Percentiles rank a stretch among this genome's conserved stretches.
phyloP scores from a whole-genome alignment of 495 filamentous ascomycete species.

The Aspergillus nidulans region DNA sequence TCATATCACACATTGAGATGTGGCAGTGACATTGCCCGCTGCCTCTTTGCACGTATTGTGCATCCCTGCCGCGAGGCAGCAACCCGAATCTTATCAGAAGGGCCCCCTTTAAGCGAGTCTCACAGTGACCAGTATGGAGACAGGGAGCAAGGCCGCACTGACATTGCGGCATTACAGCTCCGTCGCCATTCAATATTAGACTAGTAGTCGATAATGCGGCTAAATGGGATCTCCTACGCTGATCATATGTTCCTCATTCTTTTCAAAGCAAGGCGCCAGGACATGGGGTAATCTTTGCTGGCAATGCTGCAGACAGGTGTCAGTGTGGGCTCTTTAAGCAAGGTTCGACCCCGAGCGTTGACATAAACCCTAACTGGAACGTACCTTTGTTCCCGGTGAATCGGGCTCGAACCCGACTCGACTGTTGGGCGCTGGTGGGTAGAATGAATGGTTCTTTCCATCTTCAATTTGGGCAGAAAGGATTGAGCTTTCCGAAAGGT shows the following conservation, averaged over 20 bases:
- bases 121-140: background rate
- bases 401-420: background rate
- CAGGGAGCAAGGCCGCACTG: background rate
- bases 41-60: too few relatives aligned
- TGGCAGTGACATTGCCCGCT: background rate
- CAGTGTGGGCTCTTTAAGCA: background rate
- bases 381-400: background rate
- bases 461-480: background rate
- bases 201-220: background rate
- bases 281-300: too few relatives aligned
- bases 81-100: too few relatives aligned
- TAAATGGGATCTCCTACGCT: background rate
- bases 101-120: too few relatives aligned
- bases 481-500: background rate
- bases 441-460: background rate
- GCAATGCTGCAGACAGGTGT: background rate
- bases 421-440: background rate
- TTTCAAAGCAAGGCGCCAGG: background rate
- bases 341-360: background rate
- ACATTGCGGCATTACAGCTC: background rate
- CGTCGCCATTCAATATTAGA: background rate
- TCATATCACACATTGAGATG: too few relatives aligned
- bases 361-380: background rate
- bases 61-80: too few relatives aligned
- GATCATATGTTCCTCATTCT: background rate